A percentile compares a stretch with the other conserved stretches of the same genome.
Conservation (phyloP, 2,329 filamentous ascomycete genomes). For the Hypoxylon sp. region DNA sequence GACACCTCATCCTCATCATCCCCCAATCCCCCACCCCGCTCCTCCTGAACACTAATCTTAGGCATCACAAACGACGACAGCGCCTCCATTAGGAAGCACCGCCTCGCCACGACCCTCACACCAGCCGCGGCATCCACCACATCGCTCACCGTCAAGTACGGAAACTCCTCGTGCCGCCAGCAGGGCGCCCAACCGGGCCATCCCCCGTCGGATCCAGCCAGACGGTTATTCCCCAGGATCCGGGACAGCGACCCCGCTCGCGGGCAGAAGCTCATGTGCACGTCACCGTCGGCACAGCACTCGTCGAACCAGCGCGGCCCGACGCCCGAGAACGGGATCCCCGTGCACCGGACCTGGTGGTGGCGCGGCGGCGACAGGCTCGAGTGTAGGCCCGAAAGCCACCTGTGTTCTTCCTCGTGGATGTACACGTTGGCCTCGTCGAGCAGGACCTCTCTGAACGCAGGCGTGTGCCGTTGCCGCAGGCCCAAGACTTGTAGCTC, state of each 20-base stretch:
- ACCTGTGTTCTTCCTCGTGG: conserved; percentile 69
- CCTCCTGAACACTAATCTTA: conserved; percentile 55
- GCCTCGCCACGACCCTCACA: conserved; percentile 61
- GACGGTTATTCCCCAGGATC: conserved; percentile 12
- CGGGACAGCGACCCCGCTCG: conserved; percentile 57
- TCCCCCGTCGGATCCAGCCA: conserved; percentile 8
- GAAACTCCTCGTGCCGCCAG: conserved; percentile 69
- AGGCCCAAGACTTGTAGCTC: conserved; percentile 68
- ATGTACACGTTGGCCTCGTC: conserved; percentile 68
- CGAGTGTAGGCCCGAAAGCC: conserved; percentile 63
- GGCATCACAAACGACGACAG: conserved; percentile 62
- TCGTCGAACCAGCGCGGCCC: conserved; percentile 67
- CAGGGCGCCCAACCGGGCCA: conserved; percentile 61
- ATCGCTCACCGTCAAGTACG: conserved; percentile 64
- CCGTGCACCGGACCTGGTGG: conserved; percentile 65
- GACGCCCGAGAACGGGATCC: conserved; percentile 65
- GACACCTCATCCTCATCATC: conserved; percentile 52
- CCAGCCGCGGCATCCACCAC: conserved; percentile 62
- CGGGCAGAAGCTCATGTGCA: conserved; percentile 62
- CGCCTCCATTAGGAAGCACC: conserved; percentile 64
- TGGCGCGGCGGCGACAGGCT: conserved; percentile 58
- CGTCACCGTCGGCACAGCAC: conserved; percentile 61
- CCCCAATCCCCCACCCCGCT: conserved; percentile 35
- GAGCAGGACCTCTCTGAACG: conserved; percentile 65
- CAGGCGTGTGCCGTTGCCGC: conserved; percentile 66